A percentile compares a stretch with the other conserved stretches of the same genome.
Evolutionary conservation across 192 early-diverging fungal genomes (phyloP).

Genomic region (Podila epigama): DNA sequence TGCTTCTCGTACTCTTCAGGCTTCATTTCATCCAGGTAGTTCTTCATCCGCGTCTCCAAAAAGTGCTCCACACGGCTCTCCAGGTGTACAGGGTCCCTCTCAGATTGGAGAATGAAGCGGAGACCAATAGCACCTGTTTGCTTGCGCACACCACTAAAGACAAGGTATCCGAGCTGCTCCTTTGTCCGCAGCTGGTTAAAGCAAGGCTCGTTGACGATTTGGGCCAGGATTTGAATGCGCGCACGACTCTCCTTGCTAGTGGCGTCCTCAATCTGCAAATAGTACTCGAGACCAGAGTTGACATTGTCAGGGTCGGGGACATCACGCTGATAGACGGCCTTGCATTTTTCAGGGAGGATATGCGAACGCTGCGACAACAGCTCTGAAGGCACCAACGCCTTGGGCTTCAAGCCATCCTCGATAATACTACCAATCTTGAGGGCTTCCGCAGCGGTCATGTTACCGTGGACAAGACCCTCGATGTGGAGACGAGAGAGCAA

Average conservation of each 20-base stretch:
- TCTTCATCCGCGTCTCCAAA: constrained; percentile 55
- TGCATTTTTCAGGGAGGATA: constrained; percentile 58
- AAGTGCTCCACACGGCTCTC: constrained; percentile 84
- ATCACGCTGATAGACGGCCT: constrained; percentile 57
- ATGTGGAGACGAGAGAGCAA: constrained; percentile 75
- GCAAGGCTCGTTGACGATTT: constrained; percentile 88
- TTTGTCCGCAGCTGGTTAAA: constrained; percentile 96
- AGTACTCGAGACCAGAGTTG: constrained; percentile 90
- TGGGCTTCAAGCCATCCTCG: constrained; percentile 64
- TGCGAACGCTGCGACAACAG: constrained; percentile 60
- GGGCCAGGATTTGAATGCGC: constrained; percentile 73
- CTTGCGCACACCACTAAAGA: constrained; percentile 75
- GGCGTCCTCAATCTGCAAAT: constrained; percentile 80
- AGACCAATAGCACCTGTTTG: constrained; percentile 80
- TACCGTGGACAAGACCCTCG: constrained; percentile 90
- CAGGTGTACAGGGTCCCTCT: constrained; percentile 81
- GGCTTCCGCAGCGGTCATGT: constrained; percentile 75
- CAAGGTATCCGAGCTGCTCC: constrained; percentile 84
- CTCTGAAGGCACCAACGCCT: constrained; percentile 64
- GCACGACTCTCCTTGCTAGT: constrained; percentile 70
- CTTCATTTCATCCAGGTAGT: constrained; percentile 68
- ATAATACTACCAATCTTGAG: constrained; percentile 66
- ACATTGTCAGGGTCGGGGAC: constrained; percentile 83
- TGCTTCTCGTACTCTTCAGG: constrained; percentile 79
- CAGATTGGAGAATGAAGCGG: constrained; percentile 88